Base-by-base conservation (phyloP, 352 stramenopile genomes). In the Globisporangium solare region DNA sequence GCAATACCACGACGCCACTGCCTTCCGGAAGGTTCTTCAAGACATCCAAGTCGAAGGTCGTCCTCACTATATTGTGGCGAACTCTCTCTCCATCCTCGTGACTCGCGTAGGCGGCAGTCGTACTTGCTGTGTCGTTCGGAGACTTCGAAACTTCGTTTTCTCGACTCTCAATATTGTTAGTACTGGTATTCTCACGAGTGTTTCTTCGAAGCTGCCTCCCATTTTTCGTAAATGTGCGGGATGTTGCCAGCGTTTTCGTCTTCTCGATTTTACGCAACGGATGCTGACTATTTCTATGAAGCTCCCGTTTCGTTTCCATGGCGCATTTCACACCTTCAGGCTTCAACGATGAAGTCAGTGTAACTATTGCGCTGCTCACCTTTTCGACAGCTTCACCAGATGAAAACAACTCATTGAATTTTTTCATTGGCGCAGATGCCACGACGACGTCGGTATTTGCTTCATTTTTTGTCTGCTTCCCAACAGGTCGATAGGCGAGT, bases 1-100 rank as follows among this genome's bases (percentile, higher is more conserved):
- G 47, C 14, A 64, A 24, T 10, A 69, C 60, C 10, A 68, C 60
- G 12, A 69, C 63, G 5, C 63, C 63, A 13, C 47, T 40, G 4
- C 60, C 24, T 42, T 53, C 54, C 2, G 60, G 39, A n/a, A 70
- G 43, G 7, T 59, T 53, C 22, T 64, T 64, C 32, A 68, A 41
- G 12, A 41, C n/a, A 20, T 60, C 47, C 8, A 64, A 27, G 24
- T 67, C 41, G 0, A 45, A 20, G 31, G 32, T 20, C 6, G 43
- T 41, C 10, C 22, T 22, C 3, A 52, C 46, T 55, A 41, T 62
- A 17, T 40, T 48, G 59, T 51, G 37, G 21, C 6, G 37, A 31
- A 57, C 13, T 47, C 22, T 22, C 41, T 10, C 14, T 14, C 31
- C 45, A 21, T 59, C 42, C 54, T 53, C 39, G 14, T 24, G 46